phyloP scores from a whole-genome alignment of 352 stramenopile genomes.

The Pythium dissotocum region DNA sequence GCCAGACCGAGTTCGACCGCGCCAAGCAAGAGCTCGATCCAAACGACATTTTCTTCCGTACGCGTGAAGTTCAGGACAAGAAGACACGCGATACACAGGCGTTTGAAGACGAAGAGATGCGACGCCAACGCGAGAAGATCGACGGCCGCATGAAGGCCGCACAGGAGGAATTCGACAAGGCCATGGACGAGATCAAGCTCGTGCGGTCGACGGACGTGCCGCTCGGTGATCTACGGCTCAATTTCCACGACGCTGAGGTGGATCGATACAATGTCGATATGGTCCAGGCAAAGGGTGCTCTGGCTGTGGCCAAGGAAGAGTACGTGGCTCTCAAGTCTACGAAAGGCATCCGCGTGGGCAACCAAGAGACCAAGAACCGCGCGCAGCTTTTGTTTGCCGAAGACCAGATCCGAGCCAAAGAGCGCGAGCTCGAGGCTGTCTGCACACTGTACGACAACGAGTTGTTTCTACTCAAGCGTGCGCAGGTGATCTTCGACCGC shows the following conservation, averaged over 20 bases:
- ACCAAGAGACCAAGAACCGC: conserved; percentile 52
- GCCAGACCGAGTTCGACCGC: conserved; percentile 58
- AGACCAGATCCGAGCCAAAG: conserved; percentile 63
- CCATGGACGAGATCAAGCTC: conserved; percentile 37
- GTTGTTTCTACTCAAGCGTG: conserved; percentile 69
- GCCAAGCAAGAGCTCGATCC: conserved; percentile 76
- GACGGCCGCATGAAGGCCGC: conserved; percentile 44
- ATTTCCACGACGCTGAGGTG: conserved; percentile 67
- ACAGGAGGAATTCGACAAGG: conserved; percentile 37
- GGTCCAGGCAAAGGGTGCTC: conserved; percentile 42
- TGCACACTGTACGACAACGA: conserved; percentile 65
- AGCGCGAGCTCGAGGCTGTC: conserved; percentile 57
- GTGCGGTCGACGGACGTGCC: conserved; percentile 47
- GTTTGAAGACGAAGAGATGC: conserved; percentile 56
- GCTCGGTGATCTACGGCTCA: conserved; percentile 47
- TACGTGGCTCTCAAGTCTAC: conserved; percentile 58
- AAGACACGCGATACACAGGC: conserved; percentile 53
- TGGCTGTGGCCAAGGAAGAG: conserved; percentile 62
- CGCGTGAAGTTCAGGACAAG: conserved; percentile 59
- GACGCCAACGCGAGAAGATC: conserved; percentile 44
- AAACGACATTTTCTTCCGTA: conserved; percentile 78
- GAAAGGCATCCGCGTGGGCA: conserved; percentile 39
- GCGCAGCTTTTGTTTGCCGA: conserved; percentile 74
- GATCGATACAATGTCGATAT: conserved; percentile 47
- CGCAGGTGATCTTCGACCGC: conserved; percentile 49